These are phyloP conservation scores for Hansenula anomala DNA, from an alignment of 1,139 yeast species.

Conservation along the genomic window DNA sequence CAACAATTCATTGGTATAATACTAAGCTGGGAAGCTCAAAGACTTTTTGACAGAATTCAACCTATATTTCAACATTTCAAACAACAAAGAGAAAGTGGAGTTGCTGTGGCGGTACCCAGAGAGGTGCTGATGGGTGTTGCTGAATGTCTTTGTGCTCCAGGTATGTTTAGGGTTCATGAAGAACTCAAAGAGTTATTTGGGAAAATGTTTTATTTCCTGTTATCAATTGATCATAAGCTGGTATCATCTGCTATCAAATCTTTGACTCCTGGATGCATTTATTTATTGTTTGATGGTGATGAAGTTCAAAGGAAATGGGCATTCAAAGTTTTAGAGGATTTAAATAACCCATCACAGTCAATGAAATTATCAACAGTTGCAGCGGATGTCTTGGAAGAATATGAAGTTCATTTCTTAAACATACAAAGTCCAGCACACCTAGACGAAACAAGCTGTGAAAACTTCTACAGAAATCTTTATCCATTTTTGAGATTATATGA, in stretches of 20 bases:
- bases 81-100: slow-evolving; percentile 6
- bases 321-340: slow-evolving; percentile 24
- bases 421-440: slow-evolving; percentile 50
- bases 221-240: slow-evolving; percentile 22
- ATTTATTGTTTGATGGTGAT: slow-evolving; percentile 50
- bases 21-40: slow-evolving; percentile 47
- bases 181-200: slow-evolving; percentile 31
- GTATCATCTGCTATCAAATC: slow-evolving; percentile 17
- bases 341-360: too few relatives aligned
- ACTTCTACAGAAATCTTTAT: slow-evolving; percentile 49
- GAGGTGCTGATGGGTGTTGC: slow-evolving; percentile 30
- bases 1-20: slow-evolving; percentile 46
- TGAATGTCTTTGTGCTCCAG: slow-evolving; percentile 50
- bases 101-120: slow-evolving; percentile 20
- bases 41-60: slow-evolving; percentile 27
- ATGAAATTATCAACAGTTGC: too few relatives aligned
- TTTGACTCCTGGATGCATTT: slow-evolving; percentile 45
- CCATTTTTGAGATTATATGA: slow-evolving; percentile 38
- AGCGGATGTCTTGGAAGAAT: slow-evolving; percentile 52
- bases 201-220: slow-evolving; percentile 25
- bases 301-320: slow-evolving; percentile 44
- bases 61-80: slow-evolving; percentile 22
- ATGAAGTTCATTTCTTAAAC: slow-evolving; percentile 41
- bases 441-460: slow-evolving; percentile 36
- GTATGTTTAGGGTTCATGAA: slow-evolving; percentile 34